A percentile compares a stretch with the other conserved stretches of the same genome.
These are phyloP conservation scores for Aspergillus sp. DNA, from an alignment of 2,329 filamentous ascomycete genomes.

Conservation along the genomic window DNA sequence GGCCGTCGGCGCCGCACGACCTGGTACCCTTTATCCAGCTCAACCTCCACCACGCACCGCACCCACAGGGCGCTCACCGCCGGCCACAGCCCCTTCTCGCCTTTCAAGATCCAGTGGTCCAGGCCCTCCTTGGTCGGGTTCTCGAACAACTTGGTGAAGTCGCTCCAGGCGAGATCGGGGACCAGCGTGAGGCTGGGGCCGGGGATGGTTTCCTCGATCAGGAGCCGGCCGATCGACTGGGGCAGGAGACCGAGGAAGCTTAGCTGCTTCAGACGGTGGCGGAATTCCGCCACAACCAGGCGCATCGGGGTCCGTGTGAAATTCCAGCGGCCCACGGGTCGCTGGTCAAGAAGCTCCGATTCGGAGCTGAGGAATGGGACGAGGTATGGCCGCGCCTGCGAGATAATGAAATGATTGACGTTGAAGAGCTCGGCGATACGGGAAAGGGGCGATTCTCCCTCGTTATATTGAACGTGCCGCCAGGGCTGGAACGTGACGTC, in stretches of 20 bases:
- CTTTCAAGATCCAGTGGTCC: constrained; percentile 80
- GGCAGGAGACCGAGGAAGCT: constrained; percentile 75
- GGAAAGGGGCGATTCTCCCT: constrained; percentile 66
- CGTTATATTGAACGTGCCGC: constrained; percentile 64
- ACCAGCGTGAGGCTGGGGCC: constrained; percentile 78
- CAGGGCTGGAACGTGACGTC: constrained; percentile 67
- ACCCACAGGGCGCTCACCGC: constrained; percentile 79
- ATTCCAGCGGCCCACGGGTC: constrained; percentile 59
- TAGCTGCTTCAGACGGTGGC: constrained; percentile 77
- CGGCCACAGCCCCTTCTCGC: constrained; percentile 89
- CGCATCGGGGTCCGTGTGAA: constrained; percentile 58
- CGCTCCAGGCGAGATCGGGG: constrained; percentile 69
- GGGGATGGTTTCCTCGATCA: constrained; percentile 80
- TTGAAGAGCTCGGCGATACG: constrained; percentile 83
- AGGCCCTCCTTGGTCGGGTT: constrained; percentile 74
- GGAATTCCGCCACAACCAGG: constrained; percentile 72
- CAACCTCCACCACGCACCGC: constrained; percentile 80
- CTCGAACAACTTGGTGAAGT: constrained; percentile 79
- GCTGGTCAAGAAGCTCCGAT: constrained; percentile 68
- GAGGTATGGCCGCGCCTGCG: constrained; percentile 85
- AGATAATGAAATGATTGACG: constrained; percentile 93
- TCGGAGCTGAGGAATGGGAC: constrained; percentile 81
- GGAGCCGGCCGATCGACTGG: constrained; percentile 66
- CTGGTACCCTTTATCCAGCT: constrained; percentile 83
- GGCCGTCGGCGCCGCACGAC: constrained; percentile 58